phyloP scores from a whole-genome alignment of 2,329 filamentous ascomycete genomes.

The Colletotrichum agaves region DNA sequence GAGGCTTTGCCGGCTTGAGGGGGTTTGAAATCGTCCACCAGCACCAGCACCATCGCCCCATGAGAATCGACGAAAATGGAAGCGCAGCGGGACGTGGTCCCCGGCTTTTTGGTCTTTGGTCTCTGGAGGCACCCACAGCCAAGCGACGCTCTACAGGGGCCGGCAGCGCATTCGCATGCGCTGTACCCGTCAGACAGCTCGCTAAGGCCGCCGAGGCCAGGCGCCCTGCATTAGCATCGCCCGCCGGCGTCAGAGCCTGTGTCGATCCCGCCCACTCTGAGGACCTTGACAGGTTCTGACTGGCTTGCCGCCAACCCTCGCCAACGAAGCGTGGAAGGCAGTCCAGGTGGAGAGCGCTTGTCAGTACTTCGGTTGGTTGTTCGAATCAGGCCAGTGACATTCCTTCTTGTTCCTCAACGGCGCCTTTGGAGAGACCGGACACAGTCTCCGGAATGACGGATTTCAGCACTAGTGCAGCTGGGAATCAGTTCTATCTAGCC shows the following conservation, averaged over 20 bases:
- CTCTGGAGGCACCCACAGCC: conserved; percentile 13
- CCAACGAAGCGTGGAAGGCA: neutral
- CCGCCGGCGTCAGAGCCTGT: conserved; percentile 31
- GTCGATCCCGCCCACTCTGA: conserved; percentile 21
- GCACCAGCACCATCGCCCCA: no score
- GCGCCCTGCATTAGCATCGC: conserved; percentile 35
- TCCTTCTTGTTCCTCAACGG: conserved; percentile 5
- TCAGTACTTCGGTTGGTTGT: conserved; percentile 2
- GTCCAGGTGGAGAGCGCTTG: conserved; percentile 3
- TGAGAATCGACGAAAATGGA: conserved; percentile 13
- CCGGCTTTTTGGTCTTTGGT: neutral
- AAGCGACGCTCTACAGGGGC: conserved; percentile 10
- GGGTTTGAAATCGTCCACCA: conserved; percentile 12
- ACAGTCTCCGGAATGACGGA: conserved; percentile 22
- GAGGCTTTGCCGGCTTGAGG: conserved; percentile 12
- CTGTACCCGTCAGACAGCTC: conserved; percentile 28
- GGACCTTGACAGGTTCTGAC: neutral
- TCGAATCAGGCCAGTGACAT: conserved; percentile 22
- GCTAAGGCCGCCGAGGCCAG: conserved; percentile 34
- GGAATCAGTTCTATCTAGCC: neutral
- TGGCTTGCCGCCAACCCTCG: conserved; percentile 2
- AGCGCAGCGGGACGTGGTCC: neutral
- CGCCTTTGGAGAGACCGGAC: conserved; percentile 17
- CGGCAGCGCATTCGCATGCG: conserved; percentile 14
- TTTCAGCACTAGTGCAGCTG: conserved; percentile 19